Evolutionary conservation across 1,139 yeast species (phyloP), one percentile per base, ranked within the genome.

Genomic region (Yamadazyma sp.): DNA sequence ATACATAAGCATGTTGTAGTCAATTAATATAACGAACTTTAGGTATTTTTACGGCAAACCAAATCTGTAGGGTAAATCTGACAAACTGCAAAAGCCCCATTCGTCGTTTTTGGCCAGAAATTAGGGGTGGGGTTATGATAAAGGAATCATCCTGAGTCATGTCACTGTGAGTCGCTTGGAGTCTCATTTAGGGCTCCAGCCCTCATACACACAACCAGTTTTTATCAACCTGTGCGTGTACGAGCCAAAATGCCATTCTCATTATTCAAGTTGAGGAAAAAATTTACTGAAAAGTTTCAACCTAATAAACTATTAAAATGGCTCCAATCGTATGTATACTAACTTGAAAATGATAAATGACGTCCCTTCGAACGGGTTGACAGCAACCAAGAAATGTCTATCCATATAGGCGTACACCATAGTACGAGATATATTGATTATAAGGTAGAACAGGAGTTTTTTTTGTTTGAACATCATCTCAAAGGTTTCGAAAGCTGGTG

Each of bases 311-410:
- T n/a, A 17, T 13, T n/a, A 26, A 17, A 77, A 84, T 84, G 94
- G 94, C 94, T 79, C 94, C 94, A 81, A 82, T 82, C 68, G 92
- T 84, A 84, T 67, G 92, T 84, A 67, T 65, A 54, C 50, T 47
- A 45, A 45, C 47, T 28, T 22, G 10, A 14, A 36, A 37, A 38
- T 40, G 35, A 34, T 32, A 36, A 41, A 18, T 14, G 31, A 31
- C 29, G 14, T 14, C 64, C 62, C 60, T 52, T 48, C 51, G 62
- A 45, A 60, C 65, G 68, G 73, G 74, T 64, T 27, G 48, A 46
- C 40, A 50, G 52, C 50, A 46, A 46, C 48, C 48, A 46, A 38
- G 21, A 25, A 22, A 16, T 17, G 16, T 26, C 7, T 12, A 9
- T 12, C 6, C 11, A 23, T 10, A 6, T 11, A 6, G 6, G 11